Evolutionary conservation across 257 asterid genomes (phyloP).

Genomic region (Osmanthus fragrans): DNA sequence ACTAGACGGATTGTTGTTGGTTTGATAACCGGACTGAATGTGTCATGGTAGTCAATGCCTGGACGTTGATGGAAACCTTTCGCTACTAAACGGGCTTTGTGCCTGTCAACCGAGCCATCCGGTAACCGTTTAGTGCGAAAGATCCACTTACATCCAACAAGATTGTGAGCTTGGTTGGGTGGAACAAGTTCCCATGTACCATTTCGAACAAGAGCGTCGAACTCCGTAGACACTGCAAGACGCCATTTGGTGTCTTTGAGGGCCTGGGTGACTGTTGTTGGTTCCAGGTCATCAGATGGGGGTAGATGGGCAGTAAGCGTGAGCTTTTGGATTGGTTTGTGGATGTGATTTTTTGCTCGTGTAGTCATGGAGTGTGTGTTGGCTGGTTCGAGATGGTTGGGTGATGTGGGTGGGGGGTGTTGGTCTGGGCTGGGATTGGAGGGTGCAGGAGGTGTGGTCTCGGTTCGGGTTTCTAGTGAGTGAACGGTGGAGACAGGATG

Average conservation of each 20-base stretch:
- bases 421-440: no score
- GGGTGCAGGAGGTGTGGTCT: no score
- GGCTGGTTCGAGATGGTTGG: no score
- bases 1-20: not conserved
- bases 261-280: not conserved
- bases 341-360: no score
- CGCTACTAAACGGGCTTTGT: not conserved
- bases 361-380: no score
- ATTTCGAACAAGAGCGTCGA: not conserved
- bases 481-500: no score
- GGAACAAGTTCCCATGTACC: not conserved
- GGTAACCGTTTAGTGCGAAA: not conserved
- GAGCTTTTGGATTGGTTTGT: not conserved
- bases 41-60: no score
- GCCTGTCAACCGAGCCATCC: not conserved
- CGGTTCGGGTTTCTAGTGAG: no score
- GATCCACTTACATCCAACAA: not conserved
- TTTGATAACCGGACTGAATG: no score
- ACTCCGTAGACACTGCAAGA: not conserved
- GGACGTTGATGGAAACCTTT: not conserved
- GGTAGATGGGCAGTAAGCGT: not conserved
- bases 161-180: not conserved
- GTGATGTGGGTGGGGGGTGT: no score
- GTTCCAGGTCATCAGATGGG: not conserved
- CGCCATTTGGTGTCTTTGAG: not conserved